Evolutionary conservation across 768 basidiomycete genomes (phyloP).

Genomic region (Fomitopsis pulvina): DNA sequence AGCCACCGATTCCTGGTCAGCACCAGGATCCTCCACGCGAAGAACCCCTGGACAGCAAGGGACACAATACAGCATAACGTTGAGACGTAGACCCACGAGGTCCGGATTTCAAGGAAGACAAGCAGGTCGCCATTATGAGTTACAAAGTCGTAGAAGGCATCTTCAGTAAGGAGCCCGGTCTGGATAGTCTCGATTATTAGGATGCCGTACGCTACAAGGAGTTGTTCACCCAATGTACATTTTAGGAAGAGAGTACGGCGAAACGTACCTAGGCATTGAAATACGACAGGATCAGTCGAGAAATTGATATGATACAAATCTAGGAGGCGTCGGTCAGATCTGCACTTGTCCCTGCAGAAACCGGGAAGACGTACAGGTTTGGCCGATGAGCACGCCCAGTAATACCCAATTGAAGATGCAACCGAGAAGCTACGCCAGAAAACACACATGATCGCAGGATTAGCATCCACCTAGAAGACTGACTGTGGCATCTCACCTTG

Average conservation of each 20-base stretch:
- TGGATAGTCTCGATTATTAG: conserved; percentile 5
- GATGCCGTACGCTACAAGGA: conserved; percentile 1
- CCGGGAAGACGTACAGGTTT: too few relatives aligned
- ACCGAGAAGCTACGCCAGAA: too few relatives aligned
- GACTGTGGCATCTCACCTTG: too few relatives aligned
- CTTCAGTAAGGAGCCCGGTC: neutral
- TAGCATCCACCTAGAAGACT: too few relatives aligned
- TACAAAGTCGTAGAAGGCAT: neutral
- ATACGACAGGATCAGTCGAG: neutral
- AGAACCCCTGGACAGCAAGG: conserved; percentile 5
- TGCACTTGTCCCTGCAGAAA: too few relatives aligned
- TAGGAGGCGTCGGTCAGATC: too few relatives aligned
- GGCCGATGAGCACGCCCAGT: too few relatives aligned
- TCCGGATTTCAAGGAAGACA: neutral
- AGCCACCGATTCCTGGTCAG: conserved; percentile 1
- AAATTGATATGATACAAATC: conserved; percentile 3
- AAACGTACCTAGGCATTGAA: conserved; percentile 1
- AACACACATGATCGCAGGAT: too few relatives aligned
- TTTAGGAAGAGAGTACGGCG: too few relatives aligned
- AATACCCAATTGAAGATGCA: too few relatives aligned
- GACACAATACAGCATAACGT: conserved; percentile 5
- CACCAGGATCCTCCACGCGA: conserved; percentile 5
- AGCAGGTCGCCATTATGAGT: neutral
- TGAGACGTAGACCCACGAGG: conserved; percentile 1
- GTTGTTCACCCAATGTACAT: neutral